Evolutionary conservation across 2,329 filamentous ascomycete genomes (phyloP).

Genomic region (Colletotrichum musae): DNA sequence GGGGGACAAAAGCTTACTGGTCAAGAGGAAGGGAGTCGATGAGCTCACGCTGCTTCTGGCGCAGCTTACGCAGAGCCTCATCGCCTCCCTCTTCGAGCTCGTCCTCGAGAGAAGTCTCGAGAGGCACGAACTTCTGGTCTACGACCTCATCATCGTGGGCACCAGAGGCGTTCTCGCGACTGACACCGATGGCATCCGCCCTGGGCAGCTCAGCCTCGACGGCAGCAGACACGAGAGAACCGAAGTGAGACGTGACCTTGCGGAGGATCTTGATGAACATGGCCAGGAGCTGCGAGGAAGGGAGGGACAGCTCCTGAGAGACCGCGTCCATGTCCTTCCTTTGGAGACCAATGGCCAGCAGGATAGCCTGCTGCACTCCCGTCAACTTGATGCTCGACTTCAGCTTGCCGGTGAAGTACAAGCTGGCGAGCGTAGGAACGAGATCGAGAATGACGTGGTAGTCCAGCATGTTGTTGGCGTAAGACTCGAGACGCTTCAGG

Average conservation of each 20-base stretch:
- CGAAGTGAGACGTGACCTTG: slow-evolving; percentile 87
- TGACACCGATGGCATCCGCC: slow-evolving; percentile 70
- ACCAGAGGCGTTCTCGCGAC: slow-evolving; percentile 70
- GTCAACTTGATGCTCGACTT: slow-evolving; percentile 77
- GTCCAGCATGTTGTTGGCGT: slow-evolving; percentile 96
- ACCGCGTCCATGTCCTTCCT: slow-evolving; percentile 87
- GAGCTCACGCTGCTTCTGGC: slow-evolving; percentile 86
- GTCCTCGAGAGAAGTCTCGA: slow-evolving; percentile 81
- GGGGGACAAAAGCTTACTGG: slow-evolving; percentile 69
- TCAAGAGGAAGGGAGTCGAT: slow-evolving; percentile 93
- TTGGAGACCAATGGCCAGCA: slow-evolving; percentile 93
- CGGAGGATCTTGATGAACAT: slow-evolving; percentile 98
- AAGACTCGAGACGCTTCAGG: slow-evolving; percentile 93
- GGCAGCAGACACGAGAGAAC: slow-evolving; percentile 80
- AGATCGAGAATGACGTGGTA: slow-evolving; percentile 98
- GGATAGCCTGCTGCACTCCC: slow-evolving; percentile 87
- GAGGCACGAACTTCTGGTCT: slow-evolving; percentile 76
- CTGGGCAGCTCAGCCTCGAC: slow-evolving; percentile 77
- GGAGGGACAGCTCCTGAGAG: slow-evolving; percentile 82
- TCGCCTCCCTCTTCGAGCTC: slow-evolving; percentile 89
- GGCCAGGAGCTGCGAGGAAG: slow-evolving; percentile 85
- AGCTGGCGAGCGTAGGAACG: slow-evolving; percentile 82
- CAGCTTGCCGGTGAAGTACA: slow-evolving; percentile 89
- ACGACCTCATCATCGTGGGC: slow-evolving; percentile 79
- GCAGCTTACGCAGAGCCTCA: slow-evolving; percentile 78